Evolutionary conservation across 345 rosid genomes (phyloP), one percentile per base, ranked within the genome.

Genomic region (Noccaea bulbosa): DNA sequence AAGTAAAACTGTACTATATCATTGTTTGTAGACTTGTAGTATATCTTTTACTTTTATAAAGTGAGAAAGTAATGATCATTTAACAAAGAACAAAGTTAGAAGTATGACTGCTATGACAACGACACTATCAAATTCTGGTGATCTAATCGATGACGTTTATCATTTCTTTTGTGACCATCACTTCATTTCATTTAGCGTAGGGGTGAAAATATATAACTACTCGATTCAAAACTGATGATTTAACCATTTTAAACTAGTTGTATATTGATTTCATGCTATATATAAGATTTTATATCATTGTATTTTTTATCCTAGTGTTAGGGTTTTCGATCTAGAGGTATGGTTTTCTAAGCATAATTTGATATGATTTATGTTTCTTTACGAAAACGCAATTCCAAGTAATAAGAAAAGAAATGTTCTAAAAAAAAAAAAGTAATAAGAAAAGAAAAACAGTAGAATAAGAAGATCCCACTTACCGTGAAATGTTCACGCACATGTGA

Each of bases 401-500:
- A 20, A 1, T 20, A 17, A 17, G 0, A n/a, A n/a, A n/a, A n/a
- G n/a, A n/a, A n/a, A n/a, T n/a, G n/a, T n/a, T n/a, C n/a, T n/a
- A n/a, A n/a, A n/a, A n/a, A n/a, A n/a, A n/a, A n/a, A n/a, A n/a
- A n/a, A n/a, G n/a, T n/a, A n/a, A n/a, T 17, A 20, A 20, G 22
- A 20, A 20, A 20, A 20, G 22, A 20, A 20, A 20, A 20, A 20
- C 22, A 11, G 15, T 14, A 54, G 44, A 16, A 32, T 43, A 67
- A 53, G 20, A 54, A 67, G 62, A 67, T 68, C 22, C 62, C 44
- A 43, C 4, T 32, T 5, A 32, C 34, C 24, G 56, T 69, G 20
- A 57, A 35, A 30, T 70, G 67, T 70, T 60, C 67, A 70, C 67
- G 39, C 59, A 49, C 55, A 50, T 38, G 40, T 46, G 48, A 48